Evolutionary conservation across 2,329 filamentous ascomycete species (phyloP).

Genomic region (Podosphaera fusca): DNA sequence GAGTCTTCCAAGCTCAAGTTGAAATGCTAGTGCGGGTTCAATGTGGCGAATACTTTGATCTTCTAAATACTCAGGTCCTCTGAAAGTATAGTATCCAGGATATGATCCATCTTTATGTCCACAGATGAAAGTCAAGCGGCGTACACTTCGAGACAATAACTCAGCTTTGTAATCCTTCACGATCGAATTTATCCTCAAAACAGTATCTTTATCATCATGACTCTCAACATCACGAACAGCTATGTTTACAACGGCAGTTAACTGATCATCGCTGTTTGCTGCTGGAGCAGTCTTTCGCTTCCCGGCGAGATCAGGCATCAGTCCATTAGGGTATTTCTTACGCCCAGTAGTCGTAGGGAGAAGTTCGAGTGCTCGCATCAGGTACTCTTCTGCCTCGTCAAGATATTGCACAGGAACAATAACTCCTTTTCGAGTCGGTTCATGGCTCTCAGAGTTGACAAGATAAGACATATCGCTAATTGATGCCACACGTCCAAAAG

Average conservation of each 20-base stretch:
- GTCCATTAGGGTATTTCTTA: constrained; percentile 31
- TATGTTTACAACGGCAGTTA: constrained; percentile 81
- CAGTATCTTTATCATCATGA: constrained; percentile 56
- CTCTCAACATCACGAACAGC: constrained; percentile 76
- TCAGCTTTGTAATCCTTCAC: constrained; percentile 68
- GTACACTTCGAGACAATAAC: constrained; percentile 56
- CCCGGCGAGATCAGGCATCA: constrained; percentile 50
- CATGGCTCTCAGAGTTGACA: constrained; percentile 44
- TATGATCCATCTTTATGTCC: constrained; percentile 86
- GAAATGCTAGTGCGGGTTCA: constrained; percentile 91
- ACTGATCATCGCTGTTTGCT: constrained; percentile 43
- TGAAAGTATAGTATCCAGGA: constrained; percentile 95
- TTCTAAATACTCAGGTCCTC: constrained; percentile 70
- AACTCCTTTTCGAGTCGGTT: constrained; percentile 74
- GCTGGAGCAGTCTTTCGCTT: constrained; percentile 39
- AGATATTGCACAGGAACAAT: constrained; percentile 85
- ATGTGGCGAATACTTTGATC: constrained; percentile 92
- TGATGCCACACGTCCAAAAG: constrained; percentile 69
- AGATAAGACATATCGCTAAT: constrained; percentile 94
- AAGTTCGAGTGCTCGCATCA: constrained; percentile 63
- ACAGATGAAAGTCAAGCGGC: constrained; percentile 87
- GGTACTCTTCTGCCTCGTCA: constrained; percentile 75
- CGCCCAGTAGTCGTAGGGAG: constrained; percentile 35
- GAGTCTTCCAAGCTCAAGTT: constrained; percentile 82
- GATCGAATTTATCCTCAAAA: constrained; percentile 51